Base-by-base conservation (phyloP, 2,329 filamentous ascomycete genomes). In the Myriosclerotinia duriaeana region DNA sequence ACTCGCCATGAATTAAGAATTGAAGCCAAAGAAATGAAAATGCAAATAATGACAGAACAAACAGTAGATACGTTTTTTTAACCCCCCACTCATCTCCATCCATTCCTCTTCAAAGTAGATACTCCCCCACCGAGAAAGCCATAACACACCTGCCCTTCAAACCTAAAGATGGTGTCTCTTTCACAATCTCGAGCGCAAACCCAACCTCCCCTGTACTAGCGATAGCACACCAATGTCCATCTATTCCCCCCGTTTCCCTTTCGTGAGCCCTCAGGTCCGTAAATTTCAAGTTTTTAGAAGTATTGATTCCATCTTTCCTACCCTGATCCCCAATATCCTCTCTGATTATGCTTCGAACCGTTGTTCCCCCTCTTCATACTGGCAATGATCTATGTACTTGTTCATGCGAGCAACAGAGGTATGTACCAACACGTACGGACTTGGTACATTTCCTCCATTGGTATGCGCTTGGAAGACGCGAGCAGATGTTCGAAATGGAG, bases 41-140 rank as follows among this genome's bases (percentile, higher is more conserved):
- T 59, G 6, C 8, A 26, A 48, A 56, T 65, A 65, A 65, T 46
- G 30, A 65, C 11, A 59, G 22, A 52, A 65, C 22, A 22, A 38
- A 59, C 15, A 50, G 17, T 40, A 59, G n/a, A 46, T 26, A 59
- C 34, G 5, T 65, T 52, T 64, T 34, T 40, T 36, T 22, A 4
- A 38, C 53, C 44, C 3, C 42, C 34, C n/a, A 42, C n/a, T 14
- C 17, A 48, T 59, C 22, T 36, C 42, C 60, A 22, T 64, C 52
- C 46, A 22, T 53, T n/a, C 9, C 17, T 44, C 44, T n/a, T 46
- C 26, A 30, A 22, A 44, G 61, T 56, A 38, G 46, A 58, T 34
- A 38, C 53, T 48, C n/a, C 40, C 38, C 61, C 50, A 3, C 20
- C 34, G 8, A 59, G 42, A 48, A n/a, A 48, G 22, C 8, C 22